Evolutionary conservation across 768 basidiomycete species (phyloP), one percentile per base, ranked within the genome.

Genomic region (Suillus occidentalis): DNA sequence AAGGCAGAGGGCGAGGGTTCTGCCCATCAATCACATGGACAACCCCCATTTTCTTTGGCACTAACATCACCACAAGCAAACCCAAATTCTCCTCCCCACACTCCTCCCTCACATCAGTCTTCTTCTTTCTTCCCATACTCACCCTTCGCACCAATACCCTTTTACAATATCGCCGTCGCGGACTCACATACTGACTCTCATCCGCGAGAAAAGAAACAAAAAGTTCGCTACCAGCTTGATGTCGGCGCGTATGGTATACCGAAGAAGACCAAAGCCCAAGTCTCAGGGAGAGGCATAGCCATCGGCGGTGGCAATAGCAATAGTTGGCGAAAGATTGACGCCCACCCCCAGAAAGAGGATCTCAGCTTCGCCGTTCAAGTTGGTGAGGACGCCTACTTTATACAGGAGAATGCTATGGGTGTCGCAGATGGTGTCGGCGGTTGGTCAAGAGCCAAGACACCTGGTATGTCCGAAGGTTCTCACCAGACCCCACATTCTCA

Each of bases 391-490:
- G 92, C 95, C 6, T 97, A 95, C 72, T 94, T 94, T 67, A 78
- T 93, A 7, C 80, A 86, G 6, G 85, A 89, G 64, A 91, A 95
- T 72, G 92, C 94, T 7, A 89, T 99, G 82, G 96, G 96, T 20
- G 90, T 99, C 10, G 94, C 95, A 4, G 96, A 98, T 73, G 96
- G 96, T 37, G 96, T 98, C 0, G 96, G 96, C 0, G 95, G 95
- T 0, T 97, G 95, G 95, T 84, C 89, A 9, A 76, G 80, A 64
- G 72, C 75, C 43, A 82, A 70, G 64, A 75, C 74, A 40, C 68
- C 71, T 63, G 74, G 81, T 82, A 69, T 22, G 77, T 70, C 13
- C 63, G 66, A 49, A 49, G 13, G 36, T 34, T 40, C 60, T 9
- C 18, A 59, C 10, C 18, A 18, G 40, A 10, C 25, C 20, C 40